phyloP scores from a whole-genome alignment of 2,329 filamentous ascomycete genomes.

The Verticillium nonalfalfae region DNA sequence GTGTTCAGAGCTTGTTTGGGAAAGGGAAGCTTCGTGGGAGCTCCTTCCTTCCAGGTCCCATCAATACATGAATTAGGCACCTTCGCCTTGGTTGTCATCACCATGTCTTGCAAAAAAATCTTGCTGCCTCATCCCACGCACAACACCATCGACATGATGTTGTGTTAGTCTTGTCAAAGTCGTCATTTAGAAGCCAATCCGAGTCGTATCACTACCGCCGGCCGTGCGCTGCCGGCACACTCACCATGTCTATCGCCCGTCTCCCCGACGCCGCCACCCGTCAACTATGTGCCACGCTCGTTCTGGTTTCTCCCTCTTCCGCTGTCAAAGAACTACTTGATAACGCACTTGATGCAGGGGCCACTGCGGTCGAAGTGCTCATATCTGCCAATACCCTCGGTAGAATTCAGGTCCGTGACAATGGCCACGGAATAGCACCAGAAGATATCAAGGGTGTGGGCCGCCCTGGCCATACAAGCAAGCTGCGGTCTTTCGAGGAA shows the following conservation, averaged over 20 bases:
- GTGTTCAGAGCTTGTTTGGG: background rate
- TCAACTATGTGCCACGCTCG: slow-evolving; percentile 54
- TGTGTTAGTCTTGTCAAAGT: background rate
- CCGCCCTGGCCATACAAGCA: slow-evolving; percentile 67
- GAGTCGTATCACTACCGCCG: background rate
- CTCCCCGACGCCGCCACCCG: slow-evolving; percentile 43
- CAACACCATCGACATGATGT: too few species aligned
- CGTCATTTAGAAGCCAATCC: background rate
- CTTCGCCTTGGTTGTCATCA: background rate
- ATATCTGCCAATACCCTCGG: slow-evolving; percentile 62
- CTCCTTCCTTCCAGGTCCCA: background rate
- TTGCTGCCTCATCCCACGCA: background rate
- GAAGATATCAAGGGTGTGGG: slow-evolving; percentile 58
- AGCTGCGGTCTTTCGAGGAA: slow-evolving; percentile 59
- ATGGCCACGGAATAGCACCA: slow-evolving; percentile 62
- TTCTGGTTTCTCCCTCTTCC: slow-evolving; percentile 51
- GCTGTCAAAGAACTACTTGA: slow-evolving; percentile 74
- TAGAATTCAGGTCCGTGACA: slow-evolving; percentile 64
- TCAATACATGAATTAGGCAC: too few species aligned
- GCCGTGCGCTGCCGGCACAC: background rate
- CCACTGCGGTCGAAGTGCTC: slow-evolving; percentile 58
- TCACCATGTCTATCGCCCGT: slow-evolving; percentile 40
- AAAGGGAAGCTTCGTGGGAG: too few species aligned
- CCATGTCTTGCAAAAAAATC: background rate
- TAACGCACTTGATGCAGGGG: slow-evolving; percentile 67